Percentiles rank a stretch among this genome's conserved stretches.
phyloP scores from a whole-genome alignment of 169 alveolate genomes.

The Cryptosporidium sp. region DNA sequence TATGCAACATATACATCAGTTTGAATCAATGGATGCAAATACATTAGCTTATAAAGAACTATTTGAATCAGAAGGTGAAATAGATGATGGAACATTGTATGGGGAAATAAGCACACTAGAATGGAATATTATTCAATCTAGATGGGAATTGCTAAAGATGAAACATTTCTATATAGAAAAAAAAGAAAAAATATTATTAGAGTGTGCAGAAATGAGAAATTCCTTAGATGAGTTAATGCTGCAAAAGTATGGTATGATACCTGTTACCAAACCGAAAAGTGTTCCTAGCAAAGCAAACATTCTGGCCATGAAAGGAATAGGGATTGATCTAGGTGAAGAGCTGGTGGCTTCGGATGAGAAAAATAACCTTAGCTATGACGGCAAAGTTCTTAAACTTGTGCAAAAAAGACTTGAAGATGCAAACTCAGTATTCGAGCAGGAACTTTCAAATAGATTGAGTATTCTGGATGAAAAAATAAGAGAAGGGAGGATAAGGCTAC shows the following conservation, averaged over 20 bases:
- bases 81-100: constrained; percentile 70
- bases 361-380: constrained; percentile 39
- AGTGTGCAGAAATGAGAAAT: constrained; percentile 65
- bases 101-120: constrained; percentile 43
- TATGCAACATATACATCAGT: constrained; percentile 24
- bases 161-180: constrained; percentile 48
- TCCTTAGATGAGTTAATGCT: constrained; percentile 29
- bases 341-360: not conserved
- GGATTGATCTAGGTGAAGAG: constrained; percentile 11
- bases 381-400: constrained; percentile 52
- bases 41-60: not conserved
- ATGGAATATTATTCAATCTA: constrained; percentile 67
- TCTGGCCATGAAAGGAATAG: constrained; percentile 25
- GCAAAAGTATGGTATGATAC: constrained; percentile 41
- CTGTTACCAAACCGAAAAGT: constrained; percentile 13
- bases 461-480: constrained; percentile 58
- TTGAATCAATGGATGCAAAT: constrained; percentile 35
- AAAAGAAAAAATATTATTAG: constrained; percentile 42
- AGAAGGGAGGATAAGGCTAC: constrained; percentile 52
- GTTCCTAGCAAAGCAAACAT: constrained; percentile 1
- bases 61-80: constrained; percentile 63
- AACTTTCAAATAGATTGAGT: constrained; percentile 40
- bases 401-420: constrained; percentile 70
- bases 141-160: constrained; percentile 61
- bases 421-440: constrained; percentile 58